Evolutionary conservation across 805 yeast species (phyloP).

Genomic region (Maudiozyma bulderi): DNA sequence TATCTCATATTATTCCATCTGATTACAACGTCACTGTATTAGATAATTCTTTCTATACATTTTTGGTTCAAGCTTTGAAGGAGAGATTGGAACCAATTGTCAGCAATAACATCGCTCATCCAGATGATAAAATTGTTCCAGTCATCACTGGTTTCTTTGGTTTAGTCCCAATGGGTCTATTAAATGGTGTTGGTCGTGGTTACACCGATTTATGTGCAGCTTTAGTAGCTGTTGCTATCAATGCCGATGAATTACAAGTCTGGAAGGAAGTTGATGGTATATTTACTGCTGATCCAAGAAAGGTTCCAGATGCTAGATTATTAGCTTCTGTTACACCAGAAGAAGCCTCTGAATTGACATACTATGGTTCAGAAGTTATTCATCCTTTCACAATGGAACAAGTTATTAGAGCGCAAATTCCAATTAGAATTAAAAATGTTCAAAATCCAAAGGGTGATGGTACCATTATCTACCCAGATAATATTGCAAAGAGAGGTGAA

Average conservation of each 20-base stretch:
- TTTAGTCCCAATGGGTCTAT: constrained; percentile 86
- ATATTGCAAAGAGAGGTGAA: constrained; percentile 75
- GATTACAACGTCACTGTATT: constrained; percentile 48
- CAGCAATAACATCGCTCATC: constrained; percentile 9
- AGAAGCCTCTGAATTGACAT: constrained; percentile 96
- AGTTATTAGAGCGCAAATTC: constrained; percentile 90
- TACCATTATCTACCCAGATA: constrained; percentile 89
- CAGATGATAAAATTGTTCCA: constrained; percentile 45
- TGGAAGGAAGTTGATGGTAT: constrained; percentile 99
- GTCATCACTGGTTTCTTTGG: constrained; percentile 96
- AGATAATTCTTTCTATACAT: constrained; percentile 55
- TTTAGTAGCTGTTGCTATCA: constrained; percentile 81
- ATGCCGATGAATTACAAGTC: constrained; percentile 89
- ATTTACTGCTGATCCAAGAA: constrained; percentile 96
- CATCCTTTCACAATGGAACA: constrained; percentile 99
- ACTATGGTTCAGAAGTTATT: constrained; percentile 95
- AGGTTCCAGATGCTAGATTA: constrained; percentile 81
- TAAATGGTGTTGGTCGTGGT: constrained; percentile 92
- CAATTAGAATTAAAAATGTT: constrained; percentile 93
- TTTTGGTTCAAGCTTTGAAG: constrained; percentile 45
- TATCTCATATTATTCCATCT: constrained; percentile 61
- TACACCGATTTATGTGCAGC: constrained; percentile 98
- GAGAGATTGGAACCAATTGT: constrained; percentile 37
- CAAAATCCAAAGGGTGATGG: constrained; percentile 90
- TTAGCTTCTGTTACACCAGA: constrained; percentile 89